Percentiles rank a stretch among this genome's conserved stretches.
These are phyloP conservation scores for Solanum dulcamara DNA, from an alignment of 257 asterid species.

Conservation along the genomic window DNA sequence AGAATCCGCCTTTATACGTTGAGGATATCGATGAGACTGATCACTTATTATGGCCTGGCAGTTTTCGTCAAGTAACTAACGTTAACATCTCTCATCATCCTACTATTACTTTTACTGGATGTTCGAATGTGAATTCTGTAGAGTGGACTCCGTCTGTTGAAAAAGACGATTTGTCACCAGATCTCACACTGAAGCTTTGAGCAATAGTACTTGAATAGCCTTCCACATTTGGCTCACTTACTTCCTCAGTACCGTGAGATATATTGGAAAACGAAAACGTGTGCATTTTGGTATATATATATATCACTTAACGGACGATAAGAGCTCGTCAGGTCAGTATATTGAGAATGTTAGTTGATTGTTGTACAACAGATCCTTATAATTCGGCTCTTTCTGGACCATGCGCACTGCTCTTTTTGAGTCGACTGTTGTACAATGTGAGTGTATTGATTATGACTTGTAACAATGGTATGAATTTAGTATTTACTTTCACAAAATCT, in stretches of 20 bases:
- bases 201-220: background rate
- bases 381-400: background rate
- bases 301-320: background rate
- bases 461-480: background rate
- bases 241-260: conserved; percentile 2
- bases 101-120: conserved; percentile 9
- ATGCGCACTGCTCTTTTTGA: background rate
- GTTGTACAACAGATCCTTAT: background rate
- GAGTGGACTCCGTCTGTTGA: conserved; percentile 6
- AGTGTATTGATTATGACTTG: background rate
- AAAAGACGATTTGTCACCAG: conserved; percentile 19
- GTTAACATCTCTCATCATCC: conserved; percentile 7
- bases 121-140: conserved; percentile 9
- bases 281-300: background rate
- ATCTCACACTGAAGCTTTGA: conserved; percentile 55
- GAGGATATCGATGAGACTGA: conserved; percentile 17
- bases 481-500: background rate
- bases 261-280: background rate
- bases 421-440: background rate
- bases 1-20: conserved; percentile 25
- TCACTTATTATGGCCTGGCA: conserved; percentile 43
- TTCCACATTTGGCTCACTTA: background rate
- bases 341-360: background rate
- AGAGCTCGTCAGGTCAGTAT: background rate
- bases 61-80: conserved; percentile 29